A percentile compares a stretch with the other conserved stretches of the same genome.
These are phyloP conservation scores for Baorangia bicolor DNA, from an alignment of 768 basidiomycete genomes.

Conservation along the genomic window DNA sequence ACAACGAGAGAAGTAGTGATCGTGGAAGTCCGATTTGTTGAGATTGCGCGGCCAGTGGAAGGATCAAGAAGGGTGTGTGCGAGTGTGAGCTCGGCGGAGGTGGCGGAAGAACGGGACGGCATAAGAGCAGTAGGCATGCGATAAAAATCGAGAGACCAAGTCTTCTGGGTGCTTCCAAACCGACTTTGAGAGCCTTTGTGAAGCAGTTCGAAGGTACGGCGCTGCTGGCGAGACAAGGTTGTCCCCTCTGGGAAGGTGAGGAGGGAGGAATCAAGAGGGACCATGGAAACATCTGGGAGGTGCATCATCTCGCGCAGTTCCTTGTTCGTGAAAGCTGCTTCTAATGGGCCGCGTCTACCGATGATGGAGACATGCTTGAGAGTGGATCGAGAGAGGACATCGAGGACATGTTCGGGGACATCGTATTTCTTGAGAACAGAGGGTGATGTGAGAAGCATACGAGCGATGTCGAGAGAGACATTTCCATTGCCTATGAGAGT, in stretches of 20 bases:
- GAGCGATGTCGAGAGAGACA: slow-evolving; percentile 88
- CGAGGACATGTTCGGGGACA: slow-evolving; percentile 72
- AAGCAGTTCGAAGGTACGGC: slow-evolving; percentile 64
- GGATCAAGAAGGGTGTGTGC: slow-evolving; percentile 62
- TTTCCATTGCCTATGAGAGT: slow-evolving; percentile 93
- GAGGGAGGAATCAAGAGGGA: slow-evolving; percentile 51
- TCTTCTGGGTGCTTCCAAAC: slow-evolving; percentile 52
- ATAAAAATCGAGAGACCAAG: slow-evolving; percentile 85
- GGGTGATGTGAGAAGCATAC: slow-evolving; percentile 79
- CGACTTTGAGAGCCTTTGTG: slow-evolving; percentile 56
- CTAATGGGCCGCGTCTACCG: slow-evolving; percentile 81
- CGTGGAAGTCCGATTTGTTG: slow-evolving; percentile 53
- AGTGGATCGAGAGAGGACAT: slow-evolving; percentile 56
- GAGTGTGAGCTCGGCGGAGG: slow-evolving; percentile 47
- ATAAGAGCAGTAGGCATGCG: slow-evolving; percentile 59
- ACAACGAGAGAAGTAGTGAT: slow-evolving; percentile 75
- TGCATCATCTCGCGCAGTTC: slow-evolving; percentile 84
- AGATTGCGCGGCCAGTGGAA: slow-evolving; percentile 44
- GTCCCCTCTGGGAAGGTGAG: slow-evolving; percentile 37
- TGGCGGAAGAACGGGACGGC: slow-evolving; percentile 18
- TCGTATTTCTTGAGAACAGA: slow-evolving; percentile 67
- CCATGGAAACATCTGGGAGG: slow-evolving; percentile 64
- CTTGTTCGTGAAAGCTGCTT: slow-evolving; percentile 90
- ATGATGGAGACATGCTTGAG: slow-evolving; percentile 82
- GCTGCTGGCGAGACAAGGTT: slow-evolving; percentile 59